Conservation (phyloP, 768 basidiomycete species). For the Lentinula raphanica region DNA sequence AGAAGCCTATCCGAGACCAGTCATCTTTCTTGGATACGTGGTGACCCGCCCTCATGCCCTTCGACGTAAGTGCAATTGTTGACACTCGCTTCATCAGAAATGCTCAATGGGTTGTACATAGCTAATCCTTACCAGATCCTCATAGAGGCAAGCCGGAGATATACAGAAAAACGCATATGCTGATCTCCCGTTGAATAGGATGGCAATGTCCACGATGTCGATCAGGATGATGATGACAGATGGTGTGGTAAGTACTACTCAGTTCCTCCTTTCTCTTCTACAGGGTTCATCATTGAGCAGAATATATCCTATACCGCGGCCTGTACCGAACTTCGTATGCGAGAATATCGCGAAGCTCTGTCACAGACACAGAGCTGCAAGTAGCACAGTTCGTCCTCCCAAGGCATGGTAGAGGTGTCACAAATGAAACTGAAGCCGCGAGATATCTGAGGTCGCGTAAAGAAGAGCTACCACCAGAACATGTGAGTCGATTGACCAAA, state of each 20-base stretch:
- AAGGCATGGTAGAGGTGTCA: constrained; percentile 43
- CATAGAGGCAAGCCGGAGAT: constrained; percentile 29
- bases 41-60: constrained; percentile 62
- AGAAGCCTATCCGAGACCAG: constrained; percentile 60
- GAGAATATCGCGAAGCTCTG: constrained; percentile 72
- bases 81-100: background rate
- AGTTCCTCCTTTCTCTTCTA: background rate
- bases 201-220: constrained; percentile 76
- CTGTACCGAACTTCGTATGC: constrained; percentile 79
- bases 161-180: background rate
- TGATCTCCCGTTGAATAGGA: constrained; percentile 29
- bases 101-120: constrained; percentile 22
- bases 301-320: constrained; percentile 85
- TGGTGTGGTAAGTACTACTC: constrained; percentile 41
- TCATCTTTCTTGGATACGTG: constrained; percentile 79
- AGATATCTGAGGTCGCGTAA: constrained; percentile 66
- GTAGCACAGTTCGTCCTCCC: constrained; percentile 83
- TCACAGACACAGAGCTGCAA: constrained; percentile 90
- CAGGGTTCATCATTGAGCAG: constrained; percentile 26
- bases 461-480: constrained; percentile 57
- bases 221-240: constrained; percentile 62
- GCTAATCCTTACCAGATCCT: constrained; percentile 75
- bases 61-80: constrained; percentile 44
- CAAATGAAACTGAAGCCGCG: constrained; percentile 55
- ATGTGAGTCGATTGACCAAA: constrained; percentile 37